phyloP scores from a whole-genome alignment of 805 yeast genomes.

The Lipomyces chichibuensis region DNA sequence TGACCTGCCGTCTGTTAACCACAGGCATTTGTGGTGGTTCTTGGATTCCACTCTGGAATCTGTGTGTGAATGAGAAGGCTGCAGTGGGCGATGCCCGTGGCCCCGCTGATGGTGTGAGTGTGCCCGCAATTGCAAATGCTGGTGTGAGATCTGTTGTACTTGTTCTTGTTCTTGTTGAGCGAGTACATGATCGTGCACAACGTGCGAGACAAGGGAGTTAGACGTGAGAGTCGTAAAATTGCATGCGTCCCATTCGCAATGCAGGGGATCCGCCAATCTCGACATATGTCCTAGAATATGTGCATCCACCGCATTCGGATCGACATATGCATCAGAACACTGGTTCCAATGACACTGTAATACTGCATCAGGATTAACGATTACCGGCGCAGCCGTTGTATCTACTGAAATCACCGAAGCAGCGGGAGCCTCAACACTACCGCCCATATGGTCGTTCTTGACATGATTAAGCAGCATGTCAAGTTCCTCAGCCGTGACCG shows the following conservation, averaged over 20 bases:
- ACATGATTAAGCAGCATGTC: slow-evolving; percentile 41
- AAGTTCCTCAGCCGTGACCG: slow-evolving; percentile 40
- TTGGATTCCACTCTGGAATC: slow-evolving; percentile 5
- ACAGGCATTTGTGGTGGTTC: slow-evolving; percentile 28
- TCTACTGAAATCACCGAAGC: background rate
- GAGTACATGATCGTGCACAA: slow-evolving; percentile 52
- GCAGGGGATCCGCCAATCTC: slow-evolving; percentile 32
- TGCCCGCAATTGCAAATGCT: background rate
- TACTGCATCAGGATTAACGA: background rate
- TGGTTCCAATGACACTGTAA: slow-evolving; percentile 37
- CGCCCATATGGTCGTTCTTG: slow-evolving; percentile 35
- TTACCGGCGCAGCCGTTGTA: background rate
- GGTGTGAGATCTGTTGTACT: background rate
- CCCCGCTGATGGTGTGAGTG: background rate
- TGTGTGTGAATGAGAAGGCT: background rate
- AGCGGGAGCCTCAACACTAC: background rate
- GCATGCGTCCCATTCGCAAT: slow-evolving; percentile 82
- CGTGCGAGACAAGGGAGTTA: slow-evolving; percentile 61
- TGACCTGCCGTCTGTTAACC: slow-evolving; percentile 36
- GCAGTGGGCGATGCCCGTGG: slow-evolving; percentile 13
- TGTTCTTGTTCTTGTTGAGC: slow-evolving; percentile 4
- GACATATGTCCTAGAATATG: slow-evolving; percentile 27
- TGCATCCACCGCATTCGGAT: slow-evolving; percentile 26
- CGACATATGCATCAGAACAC: slow-evolving; percentile 24
- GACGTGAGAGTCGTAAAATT: slow-evolving; percentile 58